phyloP scores from a whole-genome alignment of 306 rosid species.

The Vigna angularis region DNA sequence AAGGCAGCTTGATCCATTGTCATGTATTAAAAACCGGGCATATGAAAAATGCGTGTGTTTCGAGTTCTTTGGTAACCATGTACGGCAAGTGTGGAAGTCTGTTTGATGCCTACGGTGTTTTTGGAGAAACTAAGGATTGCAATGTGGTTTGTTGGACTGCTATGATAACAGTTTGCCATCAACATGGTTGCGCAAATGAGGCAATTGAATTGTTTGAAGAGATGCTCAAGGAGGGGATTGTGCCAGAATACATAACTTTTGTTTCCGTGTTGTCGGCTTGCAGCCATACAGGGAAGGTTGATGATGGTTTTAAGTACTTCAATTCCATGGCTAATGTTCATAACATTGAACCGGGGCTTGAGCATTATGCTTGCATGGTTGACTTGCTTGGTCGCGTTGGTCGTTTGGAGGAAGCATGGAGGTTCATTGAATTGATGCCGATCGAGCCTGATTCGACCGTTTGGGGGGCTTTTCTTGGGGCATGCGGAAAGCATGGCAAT shows the following conservation, averaged over 20 bases:
- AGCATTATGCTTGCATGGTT: slow-evolving; percentile 77
- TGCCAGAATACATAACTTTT: slow-evolving; percentile 64
- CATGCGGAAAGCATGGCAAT: slow-evolving; percentile 60
- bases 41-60: slow-evolving; percentile 47
- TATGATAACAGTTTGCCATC: slow-evolving; percentile 67
- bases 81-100: slow-evolving; percentile 68
- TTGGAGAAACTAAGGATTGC: slow-evolving; percentile 50
- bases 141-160: slow-evolving; percentile 76
- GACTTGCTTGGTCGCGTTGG: slow-evolving; percentile 75
- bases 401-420: slow-evolving; percentile 60
- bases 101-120: slow-evolving; percentile 54
- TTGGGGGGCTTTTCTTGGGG: slow-evolving; percentile 75
- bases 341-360: slow-evolving; percentile 56
- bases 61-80: slow-evolving; percentile 65
- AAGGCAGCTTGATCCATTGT: slow-evolving; percentile 59
- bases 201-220: slow-evolving; percentile 60
- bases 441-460: slow-evolving; percentile 61
- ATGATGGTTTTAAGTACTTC: slow-evolving; percentile 64
- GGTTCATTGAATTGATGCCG: slow-evolving; percentile 62
- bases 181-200: slow-evolving; percentile 63
- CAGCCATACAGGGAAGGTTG: slow-evolving; percentile 65
- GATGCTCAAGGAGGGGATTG: slow-evolving; percentile 59
- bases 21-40: slow-evolving; percentile 62
- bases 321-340: slow-evolving; percentile 58
- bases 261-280: slow-evolving; percentile 71